Percentiles rank a stretch among this genome's conserved stretches.
These are phyloP conservation scores for Saccharomyces hybrid DNA, from an alignment of 1,139 yeast genomes.

Conservation along the genomic window DNA sequence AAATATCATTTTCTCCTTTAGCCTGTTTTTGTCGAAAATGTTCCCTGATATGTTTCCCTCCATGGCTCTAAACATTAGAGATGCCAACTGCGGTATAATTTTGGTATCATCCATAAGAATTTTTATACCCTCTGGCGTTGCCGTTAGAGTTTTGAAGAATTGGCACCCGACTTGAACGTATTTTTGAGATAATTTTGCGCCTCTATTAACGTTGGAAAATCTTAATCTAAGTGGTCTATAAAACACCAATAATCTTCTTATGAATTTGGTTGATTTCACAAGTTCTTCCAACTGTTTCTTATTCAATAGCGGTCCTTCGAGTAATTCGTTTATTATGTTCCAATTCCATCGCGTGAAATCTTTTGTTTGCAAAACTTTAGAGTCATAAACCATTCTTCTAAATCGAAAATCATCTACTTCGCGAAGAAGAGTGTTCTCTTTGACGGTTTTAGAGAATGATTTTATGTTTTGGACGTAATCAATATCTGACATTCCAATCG, in stretches of 20 bases:
- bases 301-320: conserved; percentile 72
- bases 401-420: conserved; percentile 66
- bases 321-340: conserved; percentile 56
- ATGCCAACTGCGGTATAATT: conserved; percentile 77
- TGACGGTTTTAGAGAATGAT: conserved; percentile 37
- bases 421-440: conserved; percentile 39
- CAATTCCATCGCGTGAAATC: conserved; percentile 86
- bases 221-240: conserved; percentile 86
- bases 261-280: conserved; percentile 70
- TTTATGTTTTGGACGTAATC: conserved; percentile 27
- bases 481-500: conserved; percentile 29
- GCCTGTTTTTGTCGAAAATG: conserved; percentile 51
- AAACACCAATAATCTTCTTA: conserved; percentile 77
- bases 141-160: conserved; percentile 57
- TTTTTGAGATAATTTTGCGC: conserved; percentile 42
- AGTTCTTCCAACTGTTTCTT: conserved; percentile 72
- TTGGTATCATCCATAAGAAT: conserved; percentile 62
- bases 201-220: conserved; percentile 55
- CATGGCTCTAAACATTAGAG: conserved; percentile 65
- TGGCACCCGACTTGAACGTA: conserved; percentile 69
- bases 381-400: conserved; percentile 55
- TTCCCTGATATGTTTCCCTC: conserved; percentile 57
- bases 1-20: conserved; percentile 56
- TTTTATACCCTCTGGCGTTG: conserved; percentile 56
- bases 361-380: conserved; percentile 70